Conservation (phyloP, 495 filamentous ascomycete genomes). For the Lichenothelia convexa region DNA sequence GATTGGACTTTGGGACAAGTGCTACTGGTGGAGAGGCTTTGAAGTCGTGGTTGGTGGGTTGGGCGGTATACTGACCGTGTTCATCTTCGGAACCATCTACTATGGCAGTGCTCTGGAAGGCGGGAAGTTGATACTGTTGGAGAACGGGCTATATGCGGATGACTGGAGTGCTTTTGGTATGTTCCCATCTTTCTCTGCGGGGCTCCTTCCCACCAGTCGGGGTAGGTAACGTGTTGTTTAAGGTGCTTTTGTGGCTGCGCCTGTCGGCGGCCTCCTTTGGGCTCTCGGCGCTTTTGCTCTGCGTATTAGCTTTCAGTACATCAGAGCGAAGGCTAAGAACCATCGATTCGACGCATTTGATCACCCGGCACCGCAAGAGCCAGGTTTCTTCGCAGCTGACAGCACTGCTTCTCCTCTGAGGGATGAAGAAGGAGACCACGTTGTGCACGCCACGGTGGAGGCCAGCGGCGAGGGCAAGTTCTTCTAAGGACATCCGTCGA, state of each 20-base stretch:
- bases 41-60: slow-evolving; percentile 55
- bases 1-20: slow-evolving; percentile 39
- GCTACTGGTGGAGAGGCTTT: slow-evolving; percentile 57
- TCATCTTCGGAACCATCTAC: slow-evolving; percentile 52
- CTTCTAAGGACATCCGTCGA: too few species aligned
- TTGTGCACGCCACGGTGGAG: too few species aligned
- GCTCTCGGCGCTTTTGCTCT: slow-evolving; percentile 37
- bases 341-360: slow-evolving; percentile 45
- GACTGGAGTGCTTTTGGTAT: slow-evolving; percentile 57
- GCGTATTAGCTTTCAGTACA: slow-evolving; percentile 33
- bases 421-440: too few species aligned
- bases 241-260: slow-evolving; percentile 60
- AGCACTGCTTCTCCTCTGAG: too few species aligned
- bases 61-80: slow-evolving; percentile 54
- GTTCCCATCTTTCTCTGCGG: slow-evolving; percentile 1
- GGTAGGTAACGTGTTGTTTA: neutral
- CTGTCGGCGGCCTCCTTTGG: slow-evolving; percentile 52
- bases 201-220: neutral
- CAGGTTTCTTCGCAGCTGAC: neutral
- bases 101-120: slow-evolving; percentile 45
- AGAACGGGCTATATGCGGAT: slow-evolving; percentile 46
- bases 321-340: slow-evolving; percentile 31
- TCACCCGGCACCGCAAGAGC: slow-evolving; percentile 19
- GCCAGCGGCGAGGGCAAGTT: too few species aligned
- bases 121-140: slow-evolving; percentile 46